A percentile compares a stretch with the other conserved stretches of the same genome.
Evolutionary conservation across 2,329 filamentous ascomycete genomes (phyloP).

Genomic region (Penicillium olsonii): DNA sequence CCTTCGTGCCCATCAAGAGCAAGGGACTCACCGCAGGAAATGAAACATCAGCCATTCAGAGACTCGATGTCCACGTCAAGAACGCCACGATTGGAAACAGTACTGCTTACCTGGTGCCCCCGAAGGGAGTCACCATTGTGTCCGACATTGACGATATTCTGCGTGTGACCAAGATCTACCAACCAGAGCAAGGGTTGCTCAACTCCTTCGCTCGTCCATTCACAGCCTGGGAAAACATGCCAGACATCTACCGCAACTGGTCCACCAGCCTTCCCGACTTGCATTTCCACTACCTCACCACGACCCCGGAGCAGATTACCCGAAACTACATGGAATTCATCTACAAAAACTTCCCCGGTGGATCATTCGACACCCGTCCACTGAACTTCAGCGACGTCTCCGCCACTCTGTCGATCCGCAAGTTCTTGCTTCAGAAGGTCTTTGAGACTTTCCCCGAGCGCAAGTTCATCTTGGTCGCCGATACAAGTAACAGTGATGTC

Average conservation of each 20-base stretch:
- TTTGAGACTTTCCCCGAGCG: conserved; percentile 74
- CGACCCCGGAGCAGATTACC: conserved; percentile 75
- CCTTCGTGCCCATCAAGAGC: conserved; percentile 65
- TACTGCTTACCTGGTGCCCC: conserved; percentile 74
- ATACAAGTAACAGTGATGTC: conserved; percentile 75
- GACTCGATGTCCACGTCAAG: conserved; percentile 67
- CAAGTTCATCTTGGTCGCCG: conserved; percentile 74
- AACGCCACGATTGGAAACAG: conserved; percentile 69
- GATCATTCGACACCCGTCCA: conserved; percentile 75
- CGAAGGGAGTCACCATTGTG: conserved; percentile 69
- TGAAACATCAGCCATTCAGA: conserved; percentile 64
- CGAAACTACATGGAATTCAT: conserved; percentile 77
- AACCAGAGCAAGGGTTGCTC: conserved; percentile 71
- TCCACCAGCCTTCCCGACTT: conserved; percentile 64
- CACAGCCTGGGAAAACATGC: conserved; percentile 76
- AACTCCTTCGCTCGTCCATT: conserved; percentile 76
- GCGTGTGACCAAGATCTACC: conserved; percentile 77
- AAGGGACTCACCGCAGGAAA: conserved; percentile 63
- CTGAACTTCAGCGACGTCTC: conserved; percentile 76
- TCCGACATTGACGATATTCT: conserved; percentile 81
- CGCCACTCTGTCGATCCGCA: conserved; percentile 72
- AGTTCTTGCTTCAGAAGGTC: conserved; percentile 68
- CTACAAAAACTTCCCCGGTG: conserved; percentile 74
- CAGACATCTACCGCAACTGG: conserved; percentile 76
- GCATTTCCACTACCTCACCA: conserved; percentile 82